phyloP scores from a whole-genome alignment of 139 green algal genomes.

The Picochlorum sp. region DNA sequence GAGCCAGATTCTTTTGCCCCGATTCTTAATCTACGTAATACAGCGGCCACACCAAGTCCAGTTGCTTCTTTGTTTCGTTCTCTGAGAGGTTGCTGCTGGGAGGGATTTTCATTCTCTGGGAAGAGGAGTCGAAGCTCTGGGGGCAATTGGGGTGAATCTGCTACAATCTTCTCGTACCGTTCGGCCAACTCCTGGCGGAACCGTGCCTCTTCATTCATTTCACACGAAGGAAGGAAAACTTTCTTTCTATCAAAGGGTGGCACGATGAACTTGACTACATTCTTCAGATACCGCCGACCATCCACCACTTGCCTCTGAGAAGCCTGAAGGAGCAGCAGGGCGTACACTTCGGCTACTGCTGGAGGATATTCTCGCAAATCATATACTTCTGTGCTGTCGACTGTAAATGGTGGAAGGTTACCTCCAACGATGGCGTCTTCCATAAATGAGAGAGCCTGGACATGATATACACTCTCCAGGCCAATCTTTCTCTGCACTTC shows the following conservation, averaged over 20 bases:
- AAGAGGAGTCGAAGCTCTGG: background rate
- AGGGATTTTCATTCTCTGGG: conserved; percentile 1
- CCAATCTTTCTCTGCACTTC: conserved; percentile 24
- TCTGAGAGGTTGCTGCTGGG: background rate
- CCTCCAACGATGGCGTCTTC: conserved; percentile 41
- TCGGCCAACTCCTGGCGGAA: background rate
- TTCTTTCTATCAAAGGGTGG: conserved; percentile 51
- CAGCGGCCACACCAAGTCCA: conserved; percentile 59
- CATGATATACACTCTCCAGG: conserved; percentile 32
- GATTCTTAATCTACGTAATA: conserved; percentile 50
- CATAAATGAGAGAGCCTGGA: conserved; percentile 32
- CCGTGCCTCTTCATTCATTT: background rate
- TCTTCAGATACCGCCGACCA: conserved; percentile 15
- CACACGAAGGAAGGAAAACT: conserved; percentile 28
- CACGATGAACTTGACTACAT: conserved; percentile 50
- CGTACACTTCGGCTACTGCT: conserved; percentile 62
- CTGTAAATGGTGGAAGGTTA: conserved; percentile 19
- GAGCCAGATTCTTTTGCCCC: conserved; percentile 27
- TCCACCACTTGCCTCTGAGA: conserved; percentile 20
- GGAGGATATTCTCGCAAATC: conserved; percentile 62
- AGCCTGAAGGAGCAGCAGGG: conserved; percentile 43
- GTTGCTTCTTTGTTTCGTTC: conserved; percentile 28
- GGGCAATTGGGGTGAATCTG: background rate
- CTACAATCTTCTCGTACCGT: background rate
- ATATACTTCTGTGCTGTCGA: conserved; percentile 15